phyloP scores from a whole-genome alignment of 176 grass and related monocot genomes.

The Aegilops speltoides region DNA sequence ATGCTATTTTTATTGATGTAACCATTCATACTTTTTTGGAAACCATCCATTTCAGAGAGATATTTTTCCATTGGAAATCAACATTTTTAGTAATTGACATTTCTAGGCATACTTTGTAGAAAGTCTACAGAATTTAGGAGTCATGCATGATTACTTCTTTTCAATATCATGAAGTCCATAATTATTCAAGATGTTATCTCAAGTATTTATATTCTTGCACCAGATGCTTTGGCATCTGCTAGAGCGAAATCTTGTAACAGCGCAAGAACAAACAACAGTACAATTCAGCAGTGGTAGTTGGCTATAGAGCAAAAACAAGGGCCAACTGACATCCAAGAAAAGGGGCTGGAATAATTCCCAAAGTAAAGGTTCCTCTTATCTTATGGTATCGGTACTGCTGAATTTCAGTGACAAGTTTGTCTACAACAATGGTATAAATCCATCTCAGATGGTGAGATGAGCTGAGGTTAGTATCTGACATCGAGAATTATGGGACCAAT shows the following conservation, averaged over 20 bases:
- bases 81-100: background rate
- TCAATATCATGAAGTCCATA: background rate
- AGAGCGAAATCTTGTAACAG: background rate
- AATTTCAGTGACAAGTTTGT: constrained; percentile 19
- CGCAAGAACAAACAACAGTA: constrained; percentile 25
- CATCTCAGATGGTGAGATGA: constrained; percentile 25
- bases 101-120: background rate
- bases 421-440: constrained; percentile 30
- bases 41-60: background rate
- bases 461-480: constrained; percentile 5
- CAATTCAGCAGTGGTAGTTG: constrained; percentile 27
- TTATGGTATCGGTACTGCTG: constrained; percentile 1
- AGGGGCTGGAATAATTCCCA: constrained; percentile 32
- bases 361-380: constrained; percentile 10
- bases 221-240: constrained; percentile 11
- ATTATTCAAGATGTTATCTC: background rate
- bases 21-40: background rate
- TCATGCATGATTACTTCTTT: background rate
- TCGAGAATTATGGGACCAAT: background rate
- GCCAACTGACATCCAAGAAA: constrained; percentile 35
- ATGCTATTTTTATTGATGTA: background rate
- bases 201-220: constrained; percentile 13
- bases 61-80: background rate
- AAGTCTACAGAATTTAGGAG: background rate
- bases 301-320: constrained; percentile 34